These are phyloP conservation scores for Blastobotrys mokoenaii DNA, from an alignment of 805 yeast species.

Conservation along the genomic window DNA sequence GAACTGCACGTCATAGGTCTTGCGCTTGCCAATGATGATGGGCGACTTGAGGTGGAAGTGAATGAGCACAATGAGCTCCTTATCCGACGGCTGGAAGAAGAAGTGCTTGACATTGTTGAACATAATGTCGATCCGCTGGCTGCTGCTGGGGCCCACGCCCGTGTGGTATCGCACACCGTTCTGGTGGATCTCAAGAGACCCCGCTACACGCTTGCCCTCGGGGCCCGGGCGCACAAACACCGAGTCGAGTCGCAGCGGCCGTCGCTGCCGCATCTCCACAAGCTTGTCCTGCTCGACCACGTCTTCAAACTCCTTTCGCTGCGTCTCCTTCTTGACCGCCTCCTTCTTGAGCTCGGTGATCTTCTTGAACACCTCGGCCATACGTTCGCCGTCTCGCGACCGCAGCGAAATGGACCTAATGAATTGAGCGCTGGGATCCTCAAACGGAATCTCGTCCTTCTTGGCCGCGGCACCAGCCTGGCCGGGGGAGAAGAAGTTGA, in stretches of 20 bases:
- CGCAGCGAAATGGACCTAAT: conserved; percentile 80
- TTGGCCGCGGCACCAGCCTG: conserved; percentile 60
- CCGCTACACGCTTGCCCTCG: conserved; percentile 92
- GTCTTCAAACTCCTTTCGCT: conserved; percentile 85
- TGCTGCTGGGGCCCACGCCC: conserved; percentile 73
- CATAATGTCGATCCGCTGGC: conserved; percentile 76
- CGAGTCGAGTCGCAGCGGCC: conserved; percentile 80
- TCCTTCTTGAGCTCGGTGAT: conserved; percentile 90
- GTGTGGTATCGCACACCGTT: conserved; percentile 94
- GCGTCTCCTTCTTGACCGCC: conserved; percentile 82
- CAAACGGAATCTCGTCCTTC: conserved; percentile 81
- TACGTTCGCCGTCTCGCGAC: conserved; percentile 83
- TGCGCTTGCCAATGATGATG: conserved; percentile 89
- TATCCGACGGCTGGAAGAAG: conserved; percentile 93
- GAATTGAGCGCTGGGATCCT: conserved; percentile 81
- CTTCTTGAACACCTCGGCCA: conserved; percentile 81
- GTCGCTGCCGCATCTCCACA: conserved; percentile 70
- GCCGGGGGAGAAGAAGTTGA: conserved; percentile 92
- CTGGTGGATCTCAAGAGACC: conserved; percentile 83
- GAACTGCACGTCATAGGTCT: conserved; percentile 91
- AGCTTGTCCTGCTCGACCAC: conserved; percentile 88
- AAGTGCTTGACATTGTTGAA: conserved; percentile 88
- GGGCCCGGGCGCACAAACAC: conserved; percentile 93
- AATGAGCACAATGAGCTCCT: conserved; percentile 83
- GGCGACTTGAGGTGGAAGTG: conserved; percentile 92